Evolutionary conservation across 169 alveolate species (phyloP), one percentile per base, ranked within the genome.

Genomic region (Theileria annulata): DNA sequence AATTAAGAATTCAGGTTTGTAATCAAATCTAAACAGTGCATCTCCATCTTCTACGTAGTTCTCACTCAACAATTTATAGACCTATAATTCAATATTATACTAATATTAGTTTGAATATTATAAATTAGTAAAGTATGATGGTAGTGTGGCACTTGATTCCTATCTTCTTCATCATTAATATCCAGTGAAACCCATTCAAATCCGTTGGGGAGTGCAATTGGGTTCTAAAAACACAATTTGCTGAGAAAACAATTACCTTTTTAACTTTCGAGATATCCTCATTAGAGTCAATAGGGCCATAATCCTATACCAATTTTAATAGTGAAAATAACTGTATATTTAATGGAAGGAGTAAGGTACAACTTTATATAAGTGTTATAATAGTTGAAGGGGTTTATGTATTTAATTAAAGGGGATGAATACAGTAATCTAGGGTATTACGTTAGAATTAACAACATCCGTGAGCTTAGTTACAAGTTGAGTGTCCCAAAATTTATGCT

Each of bases 31-130:
- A 84, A 98, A 97, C 92, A 94, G 92, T 71, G 92, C 89, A 85
- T 95, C 99, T 73, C 96, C 98, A 92, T 98, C 99, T 77, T 98
- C 99, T 15, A 98, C 99, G 90, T 98, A 98, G 87, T 97, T 94
- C 72, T 96, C 94, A 35, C 89, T 93, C 71, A 98, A 90, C 59
- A 97, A 86, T 0, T 81, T 87, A 68, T 96, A 96, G 15, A 96
- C 93, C 95, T 96, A 56, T 37, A 42, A 21, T 77, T 0, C 51
- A 23, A 21, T 30, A 13, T n/a, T 47, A n/a, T 21, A 10, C 23
- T 58, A 8, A 30, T n/a, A 0, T 5, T 19, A 27, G 10, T n/a
- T 1, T 33, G n/a, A 10, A 1, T n/a, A n/a, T n/a, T n/a, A n/a
- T n/a, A n/a, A n/a, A n/a, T n/a, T n/a, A n/a, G n/a, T n/a, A n/a